Conservation (phyloP, 257 asterid genomes). For the Jacaranda mimosifolia region DNA sequence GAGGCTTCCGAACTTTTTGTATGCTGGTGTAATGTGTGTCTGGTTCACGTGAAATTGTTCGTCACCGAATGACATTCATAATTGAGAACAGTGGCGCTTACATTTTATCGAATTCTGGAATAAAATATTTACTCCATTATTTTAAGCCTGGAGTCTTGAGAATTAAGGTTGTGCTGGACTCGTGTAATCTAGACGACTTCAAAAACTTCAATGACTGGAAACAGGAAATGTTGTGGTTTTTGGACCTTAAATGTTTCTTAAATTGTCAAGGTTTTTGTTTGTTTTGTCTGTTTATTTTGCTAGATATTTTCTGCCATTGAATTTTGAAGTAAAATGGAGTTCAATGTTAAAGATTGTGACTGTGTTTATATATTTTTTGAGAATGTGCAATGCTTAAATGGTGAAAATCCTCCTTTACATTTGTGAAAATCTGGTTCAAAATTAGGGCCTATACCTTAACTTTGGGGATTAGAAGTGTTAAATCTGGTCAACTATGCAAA, state of each 20-base stretch:
- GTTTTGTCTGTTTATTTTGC: not conserved
- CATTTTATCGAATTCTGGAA: slow-evolving; percentile 17
- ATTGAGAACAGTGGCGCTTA: slow-evolving; percentile 21
- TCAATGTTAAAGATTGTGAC: too few species aligned
- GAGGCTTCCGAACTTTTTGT: slow-evolving; percentile 4
- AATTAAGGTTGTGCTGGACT: not conserved
- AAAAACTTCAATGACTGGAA: not conserved
- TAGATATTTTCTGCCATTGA: not conserved
- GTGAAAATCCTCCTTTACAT: too few species aligned
- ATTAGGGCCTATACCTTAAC: not conserved
- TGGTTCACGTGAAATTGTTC: slow-evolving; percentile 21
- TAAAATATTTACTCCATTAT: not conserved
- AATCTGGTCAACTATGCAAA: not conserved
- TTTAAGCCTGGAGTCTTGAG: not conserved
- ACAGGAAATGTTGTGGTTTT: too few species aligned
- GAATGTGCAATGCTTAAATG: too few species aligned
- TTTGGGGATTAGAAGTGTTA: not conserved
- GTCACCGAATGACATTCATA: slow-evolving; percentile 15
- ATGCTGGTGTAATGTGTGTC: not conserved
- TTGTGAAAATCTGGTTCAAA: not conserved
- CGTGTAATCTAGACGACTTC: not conserved
- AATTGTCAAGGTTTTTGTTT: not conserved
- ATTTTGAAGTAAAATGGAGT: not conserved
- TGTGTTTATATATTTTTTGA: too few species aligned
- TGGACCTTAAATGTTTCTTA: not conserved